Percentiles rank a stretch among this genome's conserved stretches.
Evolutionary conservation across 805 yeast genomes (phyloP).

Genomic region (Candida ulmi): DNA sequence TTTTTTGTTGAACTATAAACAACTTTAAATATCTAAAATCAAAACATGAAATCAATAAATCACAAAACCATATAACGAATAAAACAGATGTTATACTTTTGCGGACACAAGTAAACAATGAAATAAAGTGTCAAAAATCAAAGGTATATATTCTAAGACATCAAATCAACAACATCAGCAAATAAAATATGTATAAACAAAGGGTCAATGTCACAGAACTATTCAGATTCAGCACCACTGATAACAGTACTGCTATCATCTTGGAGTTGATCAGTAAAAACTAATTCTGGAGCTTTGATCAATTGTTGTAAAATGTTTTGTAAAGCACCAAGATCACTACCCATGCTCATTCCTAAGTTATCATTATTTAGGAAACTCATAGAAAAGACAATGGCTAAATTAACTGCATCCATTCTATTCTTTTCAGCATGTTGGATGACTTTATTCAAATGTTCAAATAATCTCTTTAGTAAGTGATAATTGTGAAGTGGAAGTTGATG

Average conservation of each 20-base stretch:
- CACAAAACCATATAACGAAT: too few relatives aligned
- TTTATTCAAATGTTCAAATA: slow-evolving; percentile 63
- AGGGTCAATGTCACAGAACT: background rate
- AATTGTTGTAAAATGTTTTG: slow-evolving; percentile 46
- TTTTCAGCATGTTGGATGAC: slow-evolving; percentile 60
- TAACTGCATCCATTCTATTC: slow-evolving; percentile 86
- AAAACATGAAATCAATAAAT: too few relatives aligned
- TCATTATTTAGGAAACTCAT: slow-evolving; percentile 52
- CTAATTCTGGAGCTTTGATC: slow-evolving; percentile 35
- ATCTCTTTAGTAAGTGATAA: slow-evolving; percentile 59
- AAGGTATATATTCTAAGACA: too few relatives aligned
- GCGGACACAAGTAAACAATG: too few relatives aligned
- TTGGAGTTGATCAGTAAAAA: slow-evolving; percentile 17
- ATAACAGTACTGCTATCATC: background rate
- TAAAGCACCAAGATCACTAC: slow-evolving; percentile 46
- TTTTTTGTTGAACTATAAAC: too few relatives aligned
- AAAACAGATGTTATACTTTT: too few relatives aligned
- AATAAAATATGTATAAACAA: too few relatives aligned
- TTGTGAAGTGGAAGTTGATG: slow-evolving; percentile 56
- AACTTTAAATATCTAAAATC: too few relatives aligned
- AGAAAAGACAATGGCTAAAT: slow-evolving; percentile 83
- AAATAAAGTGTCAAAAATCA: too few relatives aligned
- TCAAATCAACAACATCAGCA: too few relatives aligned
- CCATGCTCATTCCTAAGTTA: slow-evolving; percentile 37
- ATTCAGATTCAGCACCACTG: background rate